Percentiles rank a stretch among this genome's conserved stretches.
These are phyloP conservation scores for Saccharum spontaneum DNA, from an alignment of 176 grass and related monocot species.

Conservation along the genomic window DNA sequence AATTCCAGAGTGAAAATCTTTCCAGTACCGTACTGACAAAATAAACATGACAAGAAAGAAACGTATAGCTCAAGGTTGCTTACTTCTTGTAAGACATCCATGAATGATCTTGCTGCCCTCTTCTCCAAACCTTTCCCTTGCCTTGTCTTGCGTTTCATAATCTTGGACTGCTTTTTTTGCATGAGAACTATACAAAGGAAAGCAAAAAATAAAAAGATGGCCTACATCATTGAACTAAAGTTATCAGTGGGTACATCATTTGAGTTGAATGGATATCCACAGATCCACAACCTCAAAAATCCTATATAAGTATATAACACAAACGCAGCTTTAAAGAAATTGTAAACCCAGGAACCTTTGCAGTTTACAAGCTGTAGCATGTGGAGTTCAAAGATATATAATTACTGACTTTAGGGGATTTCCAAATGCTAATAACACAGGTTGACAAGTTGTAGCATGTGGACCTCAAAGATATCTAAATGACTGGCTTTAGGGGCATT, in stretches of 20 bases:
- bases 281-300: too few species aligned
- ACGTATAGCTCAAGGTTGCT: not conserved
- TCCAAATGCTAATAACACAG: too few species aligned
- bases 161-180: slow-evolving; percentile 88
- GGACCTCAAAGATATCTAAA: too few species aligned
- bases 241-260: not conserved
- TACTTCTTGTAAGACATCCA: slow-evolving; percentile 82
- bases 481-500: too few species aligned
- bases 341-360: too few species aligned
- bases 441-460: too few species aligned
- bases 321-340: too few species aligned
- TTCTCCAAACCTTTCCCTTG: slow-evolving; percentile 87
- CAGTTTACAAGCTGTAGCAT: too few species aligned
- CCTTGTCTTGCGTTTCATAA: slow-evolving; percentile 87
- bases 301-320: too few species aligned
- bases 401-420: too few species aligned
- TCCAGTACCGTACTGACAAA: not conserved
- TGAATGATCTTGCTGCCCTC: slow-evolving; percentile 73
- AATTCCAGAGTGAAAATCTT: slow-evolving; percentile 7
- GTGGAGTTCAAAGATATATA: too few species aligned
- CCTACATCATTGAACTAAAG: not conserved
- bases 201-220: not conserved
- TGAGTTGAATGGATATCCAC: too few species aligned
- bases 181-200: slow-evolving; percentile 47
- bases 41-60: slow-evolving; percentile 2